phyloP scores from a whole-genome alignment of 2,329 filamentous ascomycete species.

The Pseudocercospora crystallina region DNA sequence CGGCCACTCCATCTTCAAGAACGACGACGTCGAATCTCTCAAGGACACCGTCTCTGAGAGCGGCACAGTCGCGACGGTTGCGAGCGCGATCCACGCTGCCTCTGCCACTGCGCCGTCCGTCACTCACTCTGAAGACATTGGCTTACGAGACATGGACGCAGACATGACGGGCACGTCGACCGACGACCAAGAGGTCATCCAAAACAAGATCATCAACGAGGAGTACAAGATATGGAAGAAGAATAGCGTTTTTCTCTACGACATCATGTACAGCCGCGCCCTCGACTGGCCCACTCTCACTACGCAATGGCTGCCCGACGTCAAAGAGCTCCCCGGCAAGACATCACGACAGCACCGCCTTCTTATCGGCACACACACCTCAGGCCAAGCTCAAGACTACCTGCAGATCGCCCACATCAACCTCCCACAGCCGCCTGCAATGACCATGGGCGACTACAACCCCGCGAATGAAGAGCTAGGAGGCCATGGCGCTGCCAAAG shows the following conservation, averaged over 20 bases:
- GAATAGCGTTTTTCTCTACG: slow-evolving; percentile 96
- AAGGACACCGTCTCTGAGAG: slow-evolving; percentile 14
- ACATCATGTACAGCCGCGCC: slow-evolving; percentile 92
- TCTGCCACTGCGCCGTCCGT: not conserved
- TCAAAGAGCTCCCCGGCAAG: slow-evolving; percentile 80
- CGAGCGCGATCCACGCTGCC: not conserved
- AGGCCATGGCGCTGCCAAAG: slow-evolving; percentile 77
- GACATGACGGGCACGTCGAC: slow-evolving; percentile 18
- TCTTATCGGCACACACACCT: slow-evolving; percentile 92
- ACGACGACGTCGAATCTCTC: slow-evolving; percentile 6
- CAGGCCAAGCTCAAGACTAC: slow-evolving; percentile 80
- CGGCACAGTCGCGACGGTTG: slow-evolving; percentile 3
- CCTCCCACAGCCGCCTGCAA: slow-evolving; percentile 73
- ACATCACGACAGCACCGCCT: slow-evolving; percentile 85
- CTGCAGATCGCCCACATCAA: slow-evolving; percentile 93
- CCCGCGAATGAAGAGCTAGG: slow-evolving; percentile 91
- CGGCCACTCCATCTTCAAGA: slow-evolving; percentile 16
- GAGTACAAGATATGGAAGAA: slow-evolving; percentile 99
- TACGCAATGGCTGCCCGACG: slow-evolving; percentile 96
- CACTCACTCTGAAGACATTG: too few relatives aligned
- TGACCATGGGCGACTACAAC: slow-evolving; percentile 82
- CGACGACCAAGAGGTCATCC: slow-evolving; percentile 44
- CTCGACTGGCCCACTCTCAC: slow-evolving; percentile 97
- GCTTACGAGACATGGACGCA: not conserved
- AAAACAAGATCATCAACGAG: slow-evolving; percentile 92